Base-by-base conservation (phyloP, 2,329 filamentous ascomycete genomes). In the Arthrobotrys sphaeroides region DNA sequence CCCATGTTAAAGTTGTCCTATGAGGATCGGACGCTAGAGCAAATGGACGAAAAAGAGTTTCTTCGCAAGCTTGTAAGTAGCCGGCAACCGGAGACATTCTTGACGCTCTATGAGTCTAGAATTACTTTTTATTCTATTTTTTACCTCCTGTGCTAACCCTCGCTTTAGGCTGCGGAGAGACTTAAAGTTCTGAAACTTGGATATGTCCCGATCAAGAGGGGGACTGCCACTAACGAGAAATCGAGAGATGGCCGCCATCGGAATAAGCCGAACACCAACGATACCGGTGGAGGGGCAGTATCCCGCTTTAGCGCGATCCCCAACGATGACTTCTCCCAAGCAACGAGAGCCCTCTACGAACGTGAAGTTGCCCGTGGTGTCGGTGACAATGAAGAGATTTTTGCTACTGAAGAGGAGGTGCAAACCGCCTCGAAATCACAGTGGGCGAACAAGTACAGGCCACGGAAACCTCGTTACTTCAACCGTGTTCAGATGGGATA, bases 401-500 rank as follows among this genome's bases (percentile, higher is more conserved):
- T 99, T 80, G 90, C 92, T 0, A 92, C 90, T 6, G 95, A 99
- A 83, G 95, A 97, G 83, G 87, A 90, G 42, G 89, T 97, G 24
- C 78, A 78, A 18, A 88, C 87, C 7, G 84, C 84, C 3, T 84
- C 87, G 2, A 89, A 89, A 78, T 90, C 92, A 2, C 88, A 90
- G 78, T 97, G 93, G 93, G 90, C 90, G 4, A 89, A 89, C 81
- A 93, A 94, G 83, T 91, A 96, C 82, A 88, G 91, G 40, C 93
- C 94, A 5, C 88, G 95, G 77, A 99, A 98, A 83, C 95, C 95
- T 10, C 89, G 91, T 74, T 98, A 97, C 84, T 99, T 99, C 87
- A 98, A 98, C 82, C 90, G 95, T 42, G 94, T 98, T 51, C 94
- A 97, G 83, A 97, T 97, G 92, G 95, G 95, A 62, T 99, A 98